Evolutionary conservation across 441 rosid species (phyloP).

Genomic region (Pelargonium exstipulatum): DNA sequence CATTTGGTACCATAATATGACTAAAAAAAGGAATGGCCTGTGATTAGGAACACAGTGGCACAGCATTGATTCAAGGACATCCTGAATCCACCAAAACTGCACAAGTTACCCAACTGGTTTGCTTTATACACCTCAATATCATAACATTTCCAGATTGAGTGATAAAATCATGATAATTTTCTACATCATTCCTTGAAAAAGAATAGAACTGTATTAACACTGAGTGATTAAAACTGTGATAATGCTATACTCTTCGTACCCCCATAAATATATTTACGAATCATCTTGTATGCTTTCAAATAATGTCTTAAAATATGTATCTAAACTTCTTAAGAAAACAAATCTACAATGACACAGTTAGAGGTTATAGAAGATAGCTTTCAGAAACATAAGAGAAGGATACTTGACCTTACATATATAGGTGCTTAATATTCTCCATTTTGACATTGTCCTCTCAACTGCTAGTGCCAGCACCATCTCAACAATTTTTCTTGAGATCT

Average conservation of each 20-base stretch:
- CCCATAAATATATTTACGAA: not conserved
- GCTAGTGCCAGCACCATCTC: conserved; percentile 30
- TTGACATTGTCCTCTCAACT: conserved; percentile 30
- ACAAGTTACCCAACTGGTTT: not conserved
- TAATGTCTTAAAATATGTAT: not conserved
- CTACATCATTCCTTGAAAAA: not conserved
- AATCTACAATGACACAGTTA: not conserved
- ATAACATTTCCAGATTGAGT: not conserved
- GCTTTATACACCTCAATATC: not conserved
- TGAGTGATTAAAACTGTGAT: not conserved
- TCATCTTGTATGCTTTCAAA: conserved; percentile 1
- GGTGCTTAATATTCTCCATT: conserved; percentile 31
- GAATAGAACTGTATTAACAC: not conserved
- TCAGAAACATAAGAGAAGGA: not conserved
- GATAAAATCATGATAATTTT: not conserved
- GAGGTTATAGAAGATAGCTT: not conserved
- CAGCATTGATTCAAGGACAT: too few species aligned
- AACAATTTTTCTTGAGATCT: conserved; percentile 27
- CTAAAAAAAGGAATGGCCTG: too few species aligned
- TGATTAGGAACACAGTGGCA: too few species aligned
- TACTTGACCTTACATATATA: conserved; percentile 26
- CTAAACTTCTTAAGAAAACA: not conserved
- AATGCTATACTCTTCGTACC: not conserved
- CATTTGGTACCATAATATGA: too few species aligned
- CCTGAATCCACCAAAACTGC: too few species aligned